phyloP scores from a whole-genome alignment of 2,329 filamentous ascomycete genomes.

The Colletotrichum endophyticum region DNA sequence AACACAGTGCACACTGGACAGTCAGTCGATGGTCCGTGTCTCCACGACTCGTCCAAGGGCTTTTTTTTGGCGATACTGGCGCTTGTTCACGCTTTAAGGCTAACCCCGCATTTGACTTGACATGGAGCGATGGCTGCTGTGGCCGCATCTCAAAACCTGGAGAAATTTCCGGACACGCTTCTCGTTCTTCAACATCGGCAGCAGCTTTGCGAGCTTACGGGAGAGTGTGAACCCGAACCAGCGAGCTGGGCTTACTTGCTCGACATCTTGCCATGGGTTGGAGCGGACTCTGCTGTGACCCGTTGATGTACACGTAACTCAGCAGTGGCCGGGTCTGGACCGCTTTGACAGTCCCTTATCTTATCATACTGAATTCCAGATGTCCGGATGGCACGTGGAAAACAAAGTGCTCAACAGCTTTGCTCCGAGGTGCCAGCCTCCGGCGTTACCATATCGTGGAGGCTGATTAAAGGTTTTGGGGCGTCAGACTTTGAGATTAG shows the following conservation, averaged over 20 bases:
- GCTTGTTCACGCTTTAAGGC: not conserved
- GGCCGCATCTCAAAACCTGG: not conserved
- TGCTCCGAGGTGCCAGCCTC: not conserved
- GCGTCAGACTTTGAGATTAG: not conserved
- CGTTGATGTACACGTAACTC: not conserved
- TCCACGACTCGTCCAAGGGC: not conserved
- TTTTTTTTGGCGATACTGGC: not conserved
- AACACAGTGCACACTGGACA: not conserved
- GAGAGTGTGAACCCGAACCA: not conserved
- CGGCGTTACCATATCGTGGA: not conserved
- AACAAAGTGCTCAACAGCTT: not conserved
- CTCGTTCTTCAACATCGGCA: not conserved
- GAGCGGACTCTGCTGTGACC: not conserved
- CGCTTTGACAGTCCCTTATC: not conserved
- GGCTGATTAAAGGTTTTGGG: not conserved
- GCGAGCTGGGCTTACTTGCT: not conserved
- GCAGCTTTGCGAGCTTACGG: not conserved
- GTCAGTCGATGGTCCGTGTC: not conserved
- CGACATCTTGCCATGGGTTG: not conserved
- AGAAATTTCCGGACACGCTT: not conserved
- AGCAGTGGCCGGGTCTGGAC: not conserved
- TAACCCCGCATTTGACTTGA: not conserved
- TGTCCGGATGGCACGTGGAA: not conserved
- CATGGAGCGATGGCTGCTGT: not conserved
- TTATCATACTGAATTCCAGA: not conserved